Conservation (phyloP, 2,329 filamentous ascomycete genomes). For the Basipetospora chlamydospora region DNA sequence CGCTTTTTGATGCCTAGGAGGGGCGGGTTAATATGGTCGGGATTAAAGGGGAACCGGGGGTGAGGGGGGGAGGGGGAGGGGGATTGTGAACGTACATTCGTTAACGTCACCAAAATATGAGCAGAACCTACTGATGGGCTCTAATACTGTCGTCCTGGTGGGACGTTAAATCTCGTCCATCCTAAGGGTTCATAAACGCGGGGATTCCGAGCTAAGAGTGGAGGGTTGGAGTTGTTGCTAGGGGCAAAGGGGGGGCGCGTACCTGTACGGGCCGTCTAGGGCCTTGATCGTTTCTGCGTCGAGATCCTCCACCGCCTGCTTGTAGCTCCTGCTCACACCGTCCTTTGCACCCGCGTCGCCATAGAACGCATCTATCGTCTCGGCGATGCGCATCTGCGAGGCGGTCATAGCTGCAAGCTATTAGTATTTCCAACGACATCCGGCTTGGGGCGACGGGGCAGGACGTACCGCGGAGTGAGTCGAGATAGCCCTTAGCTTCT, state of each 20-base stretch:
- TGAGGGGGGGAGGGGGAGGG: not conserved
- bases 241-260: slow-evolving; percentile 9
- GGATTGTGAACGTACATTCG: slow-evolving; percentile 49
- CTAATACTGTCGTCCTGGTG: slow-evolving; percentile 70
- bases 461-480: slow-evolving; percentile 67
- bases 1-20: slow-evolving; percentile 84
- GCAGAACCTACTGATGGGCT: slow-evolving; percentile 91
- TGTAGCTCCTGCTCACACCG: slow-evolving; percentile 92
- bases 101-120: slow-evolving; percentile 98
- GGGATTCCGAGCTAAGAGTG: too few species aligned
- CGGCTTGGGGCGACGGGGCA: too few species aligned
- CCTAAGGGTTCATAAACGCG: too few species aligned
- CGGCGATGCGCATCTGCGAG: slow-evolving; percentile 97
- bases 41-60: not conserved
- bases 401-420: slow-evolving; percentile 72
- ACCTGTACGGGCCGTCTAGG: slow-evolving; percentile 86
- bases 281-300: slow-evolving; percentile 98
- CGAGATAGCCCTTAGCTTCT: slow-evolving; percentile 94
- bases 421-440: not conserved
- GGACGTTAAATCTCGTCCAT: slow-evolving; percentile 9
- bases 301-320: slow-evolving; percentile 93
- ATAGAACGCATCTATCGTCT: slow-evolving; percentile 99
- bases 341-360: slow-evolving; percentile 90
- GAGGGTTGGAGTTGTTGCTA: too few species aligned
- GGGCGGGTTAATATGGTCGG: slow-evolving; percentile 4